A percentile compares a stretch with the other conserved stretches of the same genome.
These are phyloP conservation scores for Acacia crassicarpa DNA, from an alignment of 306 rosid genomes.

Conservation along the genomic window DNA sequence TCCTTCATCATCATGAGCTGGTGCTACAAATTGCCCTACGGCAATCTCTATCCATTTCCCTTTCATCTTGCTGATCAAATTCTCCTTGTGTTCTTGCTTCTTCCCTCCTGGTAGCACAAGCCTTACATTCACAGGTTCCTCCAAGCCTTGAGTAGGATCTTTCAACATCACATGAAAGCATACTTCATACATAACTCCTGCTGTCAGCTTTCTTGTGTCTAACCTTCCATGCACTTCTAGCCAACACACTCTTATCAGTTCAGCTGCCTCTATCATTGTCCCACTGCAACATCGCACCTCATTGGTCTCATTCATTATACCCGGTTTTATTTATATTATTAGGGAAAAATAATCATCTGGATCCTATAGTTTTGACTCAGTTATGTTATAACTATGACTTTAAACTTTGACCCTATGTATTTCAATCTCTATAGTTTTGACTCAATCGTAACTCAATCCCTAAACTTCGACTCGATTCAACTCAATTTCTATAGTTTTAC, in stretches of 20 bases:
- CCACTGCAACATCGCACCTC: constrained; percentile 43
- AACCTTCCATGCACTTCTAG: constrained; percentile 67
- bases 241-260: constrained; percentile 68
- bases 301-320: too few relatives aligned
- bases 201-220: constrained; percentile 56
- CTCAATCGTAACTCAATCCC: neutral
- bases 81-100: constrained; percentile 44
- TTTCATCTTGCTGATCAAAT: constrained; percentile 34
- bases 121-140: constrained; percentile 55
- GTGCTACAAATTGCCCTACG: constrained; percentile 47
- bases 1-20: constrained; percentile 35
- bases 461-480: too few relatives aligned
- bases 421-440: too few relatives aligned
- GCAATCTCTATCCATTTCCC: constrained; percentile 58
- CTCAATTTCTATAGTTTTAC: too few relatives aligned
- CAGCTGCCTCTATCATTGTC: constrained; percentile 51
- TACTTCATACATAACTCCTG: constrained; percentile 52
- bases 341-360: neutral
- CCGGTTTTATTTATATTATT: neutral
- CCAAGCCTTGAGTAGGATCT: constrained; percentile 58
- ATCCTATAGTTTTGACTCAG: neutral
- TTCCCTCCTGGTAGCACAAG: constrained; percentile 58
- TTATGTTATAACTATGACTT: too few relatives aligned
- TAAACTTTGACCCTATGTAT: too few relatives aligned
- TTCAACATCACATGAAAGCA: constrained; percentile 55